Conservation (phyloP, 2,329 filamentous ascomycete genomes). For the Cladobotryum protrusum region DNA sequence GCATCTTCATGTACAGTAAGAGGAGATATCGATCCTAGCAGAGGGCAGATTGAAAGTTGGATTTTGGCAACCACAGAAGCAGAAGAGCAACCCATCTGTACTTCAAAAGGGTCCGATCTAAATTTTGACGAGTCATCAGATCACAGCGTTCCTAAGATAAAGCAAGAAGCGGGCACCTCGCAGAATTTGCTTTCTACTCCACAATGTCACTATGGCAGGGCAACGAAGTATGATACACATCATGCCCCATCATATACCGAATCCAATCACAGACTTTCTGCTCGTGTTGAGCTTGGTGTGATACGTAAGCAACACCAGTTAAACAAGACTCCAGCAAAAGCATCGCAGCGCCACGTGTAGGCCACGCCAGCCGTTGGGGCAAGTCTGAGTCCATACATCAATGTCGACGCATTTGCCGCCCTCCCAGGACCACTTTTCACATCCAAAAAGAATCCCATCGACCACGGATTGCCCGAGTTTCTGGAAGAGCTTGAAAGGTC, state of each 20-base stretch:
- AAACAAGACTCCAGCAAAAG: too few species aligned
- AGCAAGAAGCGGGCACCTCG: too few species aligned
- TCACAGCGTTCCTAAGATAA: too few species aligned
- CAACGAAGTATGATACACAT: too few species aligned
- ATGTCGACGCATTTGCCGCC: background rate
- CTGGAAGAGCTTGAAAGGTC: background rate
- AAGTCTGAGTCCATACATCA: background rate
- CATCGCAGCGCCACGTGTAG: background rate
- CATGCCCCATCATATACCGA: too few species aligned
- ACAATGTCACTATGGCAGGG: too few species aligned
- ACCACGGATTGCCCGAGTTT: background rate
- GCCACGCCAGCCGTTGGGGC: background rate
- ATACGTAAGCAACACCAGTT: too few species aligned
- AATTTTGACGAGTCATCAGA: too few species aligned
- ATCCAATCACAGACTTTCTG: too few species aligned
- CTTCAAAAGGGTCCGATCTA: too few species aligned
- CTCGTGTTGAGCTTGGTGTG: too few species aligned
- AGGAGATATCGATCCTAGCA: background rate
- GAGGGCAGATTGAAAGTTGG: background rate
- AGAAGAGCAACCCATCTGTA: conserved; percentile 10
- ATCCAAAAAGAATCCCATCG: background rate
- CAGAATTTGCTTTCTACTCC: too few species aligned
- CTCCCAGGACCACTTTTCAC: background rate
- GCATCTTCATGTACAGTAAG: background rate
- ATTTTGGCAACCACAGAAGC: conserved; percentile 25